Percentiles rank a stretch among this genome's conserved stretches.
Evolutionary conservation across 768 basidiomycete species (phyloP).

Genomic region (Kwoniella sp.): DNA sequence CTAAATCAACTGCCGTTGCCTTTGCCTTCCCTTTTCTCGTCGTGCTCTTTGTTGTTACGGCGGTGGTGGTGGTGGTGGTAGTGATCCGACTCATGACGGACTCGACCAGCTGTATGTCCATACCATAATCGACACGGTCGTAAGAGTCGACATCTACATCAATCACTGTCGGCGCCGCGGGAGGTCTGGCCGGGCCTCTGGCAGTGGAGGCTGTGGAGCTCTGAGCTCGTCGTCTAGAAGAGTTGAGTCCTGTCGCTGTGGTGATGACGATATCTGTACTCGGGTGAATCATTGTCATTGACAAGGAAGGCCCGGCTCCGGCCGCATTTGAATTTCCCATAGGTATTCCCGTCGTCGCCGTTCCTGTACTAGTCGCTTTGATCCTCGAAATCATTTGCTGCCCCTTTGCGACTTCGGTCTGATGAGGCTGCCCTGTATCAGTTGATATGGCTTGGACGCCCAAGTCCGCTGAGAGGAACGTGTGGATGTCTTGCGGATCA

Average conservation of each 20-base stretch:
- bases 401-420: too few species aligned
- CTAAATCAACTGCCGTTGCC: background rate
- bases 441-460: background rate
- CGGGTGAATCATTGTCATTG: too few species aligned
- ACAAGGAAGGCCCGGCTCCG: too few species aligned
- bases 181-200: background rate
- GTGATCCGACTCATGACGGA: background rate
- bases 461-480: slow-evolving; percentile 3
- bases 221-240: background rate
- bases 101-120: slow-evolving; percentile 1
- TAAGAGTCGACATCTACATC: background rate
- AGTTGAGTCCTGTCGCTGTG: too few species aligned
- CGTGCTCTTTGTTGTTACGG: too few species aligned
- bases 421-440: too few species aligned
- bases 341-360: too few species aligned
- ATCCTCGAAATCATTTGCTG: too few species aligned
- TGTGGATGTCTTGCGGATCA: slow-evolving; percentile 13
- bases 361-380: too few species aligned
- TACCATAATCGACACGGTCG: background rate
- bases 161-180: background rate
- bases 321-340: too few species aligned
- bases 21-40: slow-evolving; percentile 1
- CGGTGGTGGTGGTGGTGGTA: background rate
- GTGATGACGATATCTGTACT: too few species aligned
- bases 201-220: background rate